Evolutionary conservation across 257 asterid genomes (phyloP), one percentile per base, ranked within the genome.

Genomic region (Lantana camara): DNA sequence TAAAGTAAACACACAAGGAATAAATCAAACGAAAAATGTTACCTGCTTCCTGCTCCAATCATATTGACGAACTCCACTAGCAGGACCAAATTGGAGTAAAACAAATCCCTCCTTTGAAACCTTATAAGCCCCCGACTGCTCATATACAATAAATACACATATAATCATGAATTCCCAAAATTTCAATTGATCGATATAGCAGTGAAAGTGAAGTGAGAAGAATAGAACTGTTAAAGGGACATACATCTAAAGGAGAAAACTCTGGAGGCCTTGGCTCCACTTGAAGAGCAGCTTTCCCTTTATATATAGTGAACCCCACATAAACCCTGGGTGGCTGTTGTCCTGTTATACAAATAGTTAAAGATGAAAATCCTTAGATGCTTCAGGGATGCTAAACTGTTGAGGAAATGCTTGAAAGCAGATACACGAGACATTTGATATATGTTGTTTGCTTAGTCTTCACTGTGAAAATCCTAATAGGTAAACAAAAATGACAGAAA

Each of bases 21-120:
- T 12, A 64, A 23, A 35, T 42, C 52, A 37, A 38, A 40, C n/a
- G 57, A 46, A 35, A 52, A 27, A 49, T 29, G 17, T 64, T 57
- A 93, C 99, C 97, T 93, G 99, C 59, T 93, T 93, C 72, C 95
- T 74, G 52, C 85, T 60, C 99, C 99, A 90, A 78, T 93, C 99
- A 76, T 93, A 93, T 64, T 93, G 99, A 32, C 99, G 96, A 69
- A 83, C 84, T 45, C 95, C 95, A 48, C 87, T 65, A 21, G 97
- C 89, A 57, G 97, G 97, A 74, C 97, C 97, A 73, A 88, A 93
- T 71, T 90, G 97, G 57, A 93, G 99, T 73, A 84, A 63, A 71
- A 85, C 80, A 66, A 68, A 78, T 8, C 97, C 97, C 75, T 93
- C 99, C 78, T 66, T 93, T 5, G 96, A 81, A 68, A 90, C 58